Conservation (phyloP, 441 rosid genomes). For the Mallotus repandus region DNA sequence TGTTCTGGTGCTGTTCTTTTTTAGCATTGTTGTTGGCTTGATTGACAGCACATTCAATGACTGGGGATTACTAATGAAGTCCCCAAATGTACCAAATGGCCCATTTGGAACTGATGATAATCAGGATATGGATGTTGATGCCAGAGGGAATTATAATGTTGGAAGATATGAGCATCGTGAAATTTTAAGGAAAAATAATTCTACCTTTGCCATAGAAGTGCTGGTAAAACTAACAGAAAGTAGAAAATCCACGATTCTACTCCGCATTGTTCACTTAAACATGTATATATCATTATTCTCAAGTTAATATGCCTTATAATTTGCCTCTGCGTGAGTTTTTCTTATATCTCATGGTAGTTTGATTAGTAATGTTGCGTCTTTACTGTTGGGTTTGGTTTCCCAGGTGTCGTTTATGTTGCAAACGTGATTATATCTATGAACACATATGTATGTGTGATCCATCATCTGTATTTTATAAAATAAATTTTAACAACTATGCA, state of each 20-base stretch:
- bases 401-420: neutral
- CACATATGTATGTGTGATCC: neutral
- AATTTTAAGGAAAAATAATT: slow-evolving; percentile 39
- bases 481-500: neutral
- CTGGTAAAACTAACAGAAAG: slow-evolving; percentile 45
- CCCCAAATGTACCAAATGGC: slow-evolving; percentile 25
- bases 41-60: slow-evolving; percentile 49
- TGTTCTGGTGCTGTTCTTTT: slow-evolving; percentile 49
- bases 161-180: slow-evolving; percentile 38
- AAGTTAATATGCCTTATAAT: slow-evolving; percentile 14
- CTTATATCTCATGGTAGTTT: neutral
- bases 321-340: neutral
- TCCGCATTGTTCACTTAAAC: slow-evolving; percentile 55
- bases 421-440: neutral
- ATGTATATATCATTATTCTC: slow-evolving; percentile 39
- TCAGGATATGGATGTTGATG: slow-evolving; percentile 42
- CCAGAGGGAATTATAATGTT: slow-evolving; percentile 19
- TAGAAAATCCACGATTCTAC: slow-evolving; percentile 46
- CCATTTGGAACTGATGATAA: slow-evolving; percentile 30
- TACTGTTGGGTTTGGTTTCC: neutral
- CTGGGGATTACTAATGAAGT: slow-evolving; percentile 40
- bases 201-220: slow-evolving; percentile 47
- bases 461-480: neutral
- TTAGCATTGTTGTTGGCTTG: slow-evolving; percentile 37
- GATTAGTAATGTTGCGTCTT: neutral